Evolutionary conservation across 306 rosid species (phyloP).

Genomic region (Dryas alaskensis): DNA sequence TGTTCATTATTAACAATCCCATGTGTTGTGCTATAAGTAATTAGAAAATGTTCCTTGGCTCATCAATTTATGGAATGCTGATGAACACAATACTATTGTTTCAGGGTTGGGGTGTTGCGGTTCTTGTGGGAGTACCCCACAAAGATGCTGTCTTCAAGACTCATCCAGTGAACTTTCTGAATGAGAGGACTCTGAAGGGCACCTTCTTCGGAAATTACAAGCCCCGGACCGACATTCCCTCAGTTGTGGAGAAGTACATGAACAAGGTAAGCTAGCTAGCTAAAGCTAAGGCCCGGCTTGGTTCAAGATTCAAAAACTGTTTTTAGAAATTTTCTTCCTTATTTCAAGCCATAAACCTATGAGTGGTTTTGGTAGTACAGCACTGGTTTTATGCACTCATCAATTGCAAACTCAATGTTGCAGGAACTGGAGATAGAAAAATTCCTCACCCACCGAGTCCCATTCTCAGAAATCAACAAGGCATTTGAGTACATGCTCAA

Average conservation of each 20-base stretch:
- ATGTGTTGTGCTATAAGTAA: no score
- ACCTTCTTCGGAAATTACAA: conserved; percentile 37
- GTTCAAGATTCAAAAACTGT: no score
- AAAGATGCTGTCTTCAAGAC: conserved; percentile 28
- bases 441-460: conserved; percentile 36
- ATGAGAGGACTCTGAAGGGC: conserved; percentile 42
- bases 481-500: conserved; percentile 42
- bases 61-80: background rate
- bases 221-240: conserved; percentile 27
- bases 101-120: conserved; percentile 56
- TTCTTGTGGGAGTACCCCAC: conserved; percentile 25
- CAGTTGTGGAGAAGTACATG: conserved; percentile 24
- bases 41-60: background rate
- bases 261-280: conserved; percentile 37
- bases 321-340: no score
- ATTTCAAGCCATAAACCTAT: background rate
- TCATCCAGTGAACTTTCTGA: conserved; percentile 34
- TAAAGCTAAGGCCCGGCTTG: background rate
- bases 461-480: conserved; percentile 41
- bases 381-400: background rate
- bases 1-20: background rate
- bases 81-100: background rate
- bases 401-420: background rate
- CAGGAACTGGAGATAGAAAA: conserved; percentile 41
- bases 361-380: background rate